Base-by-base conservation (phyloP, 2,329 filamentous ascomycete genomes). In the Thelonectria blattea region DNA sequence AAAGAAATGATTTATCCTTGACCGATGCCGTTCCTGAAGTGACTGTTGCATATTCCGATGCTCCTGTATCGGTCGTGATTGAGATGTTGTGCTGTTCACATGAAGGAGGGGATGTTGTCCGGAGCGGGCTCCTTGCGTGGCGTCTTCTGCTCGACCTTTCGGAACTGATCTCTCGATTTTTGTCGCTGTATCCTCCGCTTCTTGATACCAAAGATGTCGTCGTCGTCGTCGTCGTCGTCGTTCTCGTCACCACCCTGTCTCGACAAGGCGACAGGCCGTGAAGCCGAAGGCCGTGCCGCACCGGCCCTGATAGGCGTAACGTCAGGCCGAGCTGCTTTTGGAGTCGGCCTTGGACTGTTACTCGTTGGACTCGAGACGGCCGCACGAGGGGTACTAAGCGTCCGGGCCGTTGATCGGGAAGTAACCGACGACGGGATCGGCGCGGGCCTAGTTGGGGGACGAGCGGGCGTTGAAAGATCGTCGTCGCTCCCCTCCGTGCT, bases 81-180 rank as follows among this genome's bases (percentile, higher is more conserved):
- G 9, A 34, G 14, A 14, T 34, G 3, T 37, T 15, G 34, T 37
- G 34, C 12, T 37, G 34, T 15, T 74, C 63, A 78, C 61, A 76
- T 64, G 60, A 78, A 78, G 5, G 74, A 73, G 5, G 76, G 76
- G 60, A 78, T 78, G n/a, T 68, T 68, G 43, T 75, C 71, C n/a
- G 67, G 65, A 6, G 66, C 58, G 8, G 62, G 49, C 15, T 66
- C 70, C 7, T 59, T 71, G 11, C 60, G 12, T 2, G 63, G 42
- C 20, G 59, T 45, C 27, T 41, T 61, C 4, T 65, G 63, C 55
- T 62, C 60, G 1, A 56, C 32, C 18, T 58, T 72, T 50, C 66
- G 69, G 3, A 70, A 52, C 39, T 74, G 65, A 9, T 73, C 72
- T 24, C 69, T 69, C 5, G 75, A 73, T 52, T 72, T 70, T 48